Evolutionary conservation across 352 stramenopile genomes (phyloP).

Genomic region (Thraustochytrium sp.): DNA sequence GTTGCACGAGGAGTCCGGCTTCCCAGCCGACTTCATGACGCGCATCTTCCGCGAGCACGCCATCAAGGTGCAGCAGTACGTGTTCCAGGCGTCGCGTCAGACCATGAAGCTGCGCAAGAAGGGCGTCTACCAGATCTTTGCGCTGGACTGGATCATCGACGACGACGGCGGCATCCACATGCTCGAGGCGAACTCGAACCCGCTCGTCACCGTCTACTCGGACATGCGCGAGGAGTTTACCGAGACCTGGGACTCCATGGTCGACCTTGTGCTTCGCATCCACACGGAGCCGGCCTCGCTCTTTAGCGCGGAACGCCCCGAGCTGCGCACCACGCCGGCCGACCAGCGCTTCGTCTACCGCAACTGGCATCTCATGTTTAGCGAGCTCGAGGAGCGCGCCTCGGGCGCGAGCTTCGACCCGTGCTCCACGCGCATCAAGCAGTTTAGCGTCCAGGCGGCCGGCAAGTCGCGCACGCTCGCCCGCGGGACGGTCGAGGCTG

Average conservation of each 20-base stretch:
- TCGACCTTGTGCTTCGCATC: conserved; percentile 36
- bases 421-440: neutral
- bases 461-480: too few relatives aligned
- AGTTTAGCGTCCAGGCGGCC: neutral
- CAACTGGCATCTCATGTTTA: conserved; percentile 37
- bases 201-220: conserved; percentile 39
- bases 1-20: conserved; percentile 20
- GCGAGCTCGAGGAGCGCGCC: conserved; percentile 28
- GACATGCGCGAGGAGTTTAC: conserved; percentile 12
- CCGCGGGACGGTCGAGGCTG: too few relatives aligned
- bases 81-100: conserved; percentile 32
- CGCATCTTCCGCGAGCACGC: conserved; percentile 20
- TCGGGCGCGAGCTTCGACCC: neutral
- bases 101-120: conserved; percentile 24
- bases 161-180: conserved; percentile 41
- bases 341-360: conserved; percentile 33
- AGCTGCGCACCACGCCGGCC: neutral
- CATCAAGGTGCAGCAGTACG: conserved; percentile 30
- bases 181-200: conserved; percentile 43
- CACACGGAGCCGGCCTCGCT: conserved; percentile 14
- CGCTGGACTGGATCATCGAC: conserved; percentile 45
- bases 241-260: conserved; percentile 38
- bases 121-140: conserved; percentile 43
- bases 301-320: neutral
- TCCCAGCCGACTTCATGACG: conserved; percentile 39